Conservation (phyloP, 192 early-diverging fungal genomes). For the Phlyctochytrium planicorne region DNA sequence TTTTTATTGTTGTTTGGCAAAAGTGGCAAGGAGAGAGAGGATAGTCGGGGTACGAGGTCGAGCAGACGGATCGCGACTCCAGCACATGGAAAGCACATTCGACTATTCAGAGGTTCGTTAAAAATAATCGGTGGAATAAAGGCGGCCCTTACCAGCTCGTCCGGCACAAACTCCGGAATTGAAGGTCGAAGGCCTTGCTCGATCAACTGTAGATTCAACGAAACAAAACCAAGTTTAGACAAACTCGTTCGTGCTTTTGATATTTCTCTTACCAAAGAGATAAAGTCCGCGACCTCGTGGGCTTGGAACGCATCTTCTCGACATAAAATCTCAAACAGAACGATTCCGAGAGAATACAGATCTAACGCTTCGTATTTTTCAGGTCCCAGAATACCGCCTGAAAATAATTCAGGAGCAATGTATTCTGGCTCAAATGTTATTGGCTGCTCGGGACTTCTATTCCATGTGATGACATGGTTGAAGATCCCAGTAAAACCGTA, state of each 20-base stretch:
- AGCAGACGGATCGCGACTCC: no score
- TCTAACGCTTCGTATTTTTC: background rate
- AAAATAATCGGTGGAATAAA: no score
- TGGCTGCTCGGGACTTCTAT: background rate
- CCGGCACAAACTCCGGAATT: slow-evolving; percentile 6
- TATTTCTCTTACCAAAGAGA: background rate
- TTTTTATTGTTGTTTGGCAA: no score
- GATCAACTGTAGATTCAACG: background rate
- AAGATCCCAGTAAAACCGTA: background rate
- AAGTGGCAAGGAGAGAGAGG: no score
- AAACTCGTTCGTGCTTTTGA: background rate
- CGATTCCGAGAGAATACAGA: slow-evolving; percentile 16
- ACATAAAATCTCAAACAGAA: slow-evolving; percentile 18
- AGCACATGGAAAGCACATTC: no score
- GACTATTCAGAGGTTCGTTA: no score
- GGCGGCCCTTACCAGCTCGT: slow-evolving; percentile 38
- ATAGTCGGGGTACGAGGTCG: no score
- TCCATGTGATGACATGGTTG: background rate
- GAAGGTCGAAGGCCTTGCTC: background rate
- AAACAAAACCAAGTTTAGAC: background rate
- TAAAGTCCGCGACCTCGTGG: background rate
- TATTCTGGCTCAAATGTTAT: background rate
- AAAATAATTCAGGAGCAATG: background rate
- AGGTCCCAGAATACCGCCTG: background rate
- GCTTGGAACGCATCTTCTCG: slow-evolving; percentile 5